Conservation (phyloP, 192 early-diverging fungal species). For the Dispira parvispora region DNA sequence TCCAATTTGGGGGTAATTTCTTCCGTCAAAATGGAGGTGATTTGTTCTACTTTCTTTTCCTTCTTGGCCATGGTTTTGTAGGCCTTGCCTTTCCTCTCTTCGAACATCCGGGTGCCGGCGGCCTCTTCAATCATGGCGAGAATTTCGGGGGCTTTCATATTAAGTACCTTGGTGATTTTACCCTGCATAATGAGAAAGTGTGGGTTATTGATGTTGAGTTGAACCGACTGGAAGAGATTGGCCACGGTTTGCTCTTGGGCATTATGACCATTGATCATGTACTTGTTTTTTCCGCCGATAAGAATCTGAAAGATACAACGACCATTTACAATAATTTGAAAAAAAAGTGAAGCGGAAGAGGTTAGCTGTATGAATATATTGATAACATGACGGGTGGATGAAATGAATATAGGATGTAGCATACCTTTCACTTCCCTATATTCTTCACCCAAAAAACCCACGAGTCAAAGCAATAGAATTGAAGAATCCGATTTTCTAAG, state of each 20-base stretch:
- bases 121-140: slow-evolving; percentile 98
- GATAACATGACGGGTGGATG: no score
- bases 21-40: slow-evolving; percentile 57
- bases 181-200: slow-evolving; percentile 99
- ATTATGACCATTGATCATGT: slow-evolving; percentile 86
- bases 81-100: slow-evolving; percentile 93
- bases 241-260: slow-evolving; percentile 78
- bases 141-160: slow-evolving; percentile 95
- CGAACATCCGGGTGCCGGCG: slow-evolving; percentile 97
- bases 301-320: slow-evolving; percentile 21
- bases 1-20: slow-evolving; percentile 91
- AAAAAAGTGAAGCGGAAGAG: no score
- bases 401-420: no score
- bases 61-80: slow-evolving; percentile 87
- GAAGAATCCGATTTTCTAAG: no score
- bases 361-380: no score
- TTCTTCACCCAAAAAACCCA: no score
- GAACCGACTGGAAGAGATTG: slow-evolving; percentile 90
- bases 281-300: slow-evolving; percentile 90
- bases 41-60: slow-evolving; percentile 88
- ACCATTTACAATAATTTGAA: no score
- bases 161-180: slow-evolving; percentile 96
- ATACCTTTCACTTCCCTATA: no score
- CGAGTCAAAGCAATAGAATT: no score
- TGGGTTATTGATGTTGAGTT: slow-evolving; percentile 98